These are phyloP conservation scores for Nannochloris sp. DNA, from an alignment of 139 green algal genomes.

Conservation along the genomic window DNA sequence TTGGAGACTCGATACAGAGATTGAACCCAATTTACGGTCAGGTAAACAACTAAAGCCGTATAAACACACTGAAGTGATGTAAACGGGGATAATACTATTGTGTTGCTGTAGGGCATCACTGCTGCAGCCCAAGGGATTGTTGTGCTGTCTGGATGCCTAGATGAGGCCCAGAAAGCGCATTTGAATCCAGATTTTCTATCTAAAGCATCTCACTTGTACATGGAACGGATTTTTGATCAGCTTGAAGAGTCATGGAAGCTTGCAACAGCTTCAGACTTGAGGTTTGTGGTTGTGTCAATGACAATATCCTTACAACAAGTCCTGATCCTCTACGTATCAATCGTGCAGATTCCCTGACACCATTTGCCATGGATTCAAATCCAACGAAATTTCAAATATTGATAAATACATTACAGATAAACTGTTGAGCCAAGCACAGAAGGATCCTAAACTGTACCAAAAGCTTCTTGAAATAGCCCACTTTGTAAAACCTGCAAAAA, in stretches of 20 bases:
- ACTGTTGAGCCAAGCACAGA: not conserved
- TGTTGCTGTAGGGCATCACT: not conserved
- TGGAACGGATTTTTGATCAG: not conserved
- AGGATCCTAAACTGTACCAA: not conserved
- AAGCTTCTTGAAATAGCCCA: slow-evolving; percentile 3
- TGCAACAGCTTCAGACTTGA: slow-evolving; percentile 1
- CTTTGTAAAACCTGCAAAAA: not conserved
- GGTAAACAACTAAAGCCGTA: not conserved
- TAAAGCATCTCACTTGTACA: not conserved
- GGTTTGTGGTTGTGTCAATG: not conserved
- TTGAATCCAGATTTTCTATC: too few species aligned
- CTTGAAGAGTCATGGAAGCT: slow-evolving; percentile 2
- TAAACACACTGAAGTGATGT: too few species aligned
- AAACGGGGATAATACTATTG: too few species aligned
- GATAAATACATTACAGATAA: not conserved
- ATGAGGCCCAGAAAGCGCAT: not conserved
- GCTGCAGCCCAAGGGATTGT: not conserved
- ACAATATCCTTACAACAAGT: not conserved
- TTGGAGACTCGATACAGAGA: slow-evolving; percentile 6
- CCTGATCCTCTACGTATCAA: not conserved
- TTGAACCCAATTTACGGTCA: slow-evolving; percentile 16
- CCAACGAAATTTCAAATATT: not conserved
- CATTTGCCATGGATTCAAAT: not conserved
- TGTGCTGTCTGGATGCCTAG: not conserved
- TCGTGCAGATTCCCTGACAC: not conserved